Evolutionary conservation across 306 rosid genomes (phyloP).

Genomic region (Castanospermum australe): DNA sequence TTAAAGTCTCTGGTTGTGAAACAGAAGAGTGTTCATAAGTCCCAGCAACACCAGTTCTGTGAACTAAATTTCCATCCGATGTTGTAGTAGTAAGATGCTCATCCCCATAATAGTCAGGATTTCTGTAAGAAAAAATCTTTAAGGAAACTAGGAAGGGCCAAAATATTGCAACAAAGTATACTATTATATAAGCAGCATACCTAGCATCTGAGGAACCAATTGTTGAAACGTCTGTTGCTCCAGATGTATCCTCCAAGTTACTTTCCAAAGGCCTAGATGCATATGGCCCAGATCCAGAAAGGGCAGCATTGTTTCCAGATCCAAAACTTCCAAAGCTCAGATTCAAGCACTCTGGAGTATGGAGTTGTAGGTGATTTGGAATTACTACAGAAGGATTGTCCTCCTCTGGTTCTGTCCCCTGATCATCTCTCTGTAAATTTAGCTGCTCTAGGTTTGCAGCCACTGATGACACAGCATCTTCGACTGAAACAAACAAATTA

Average conservation of each 20-base stretch:
- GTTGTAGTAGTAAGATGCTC: slow-evolving; percentile 56
- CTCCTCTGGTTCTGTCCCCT: slow-evolving; percentile 56
- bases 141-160: slow-evolving; percentile 3
- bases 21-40: slow-evolving; percentile 67
- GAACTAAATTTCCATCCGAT: slow-evolving; percentile 63
- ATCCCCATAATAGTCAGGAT: slow-evolving; percentile 69
- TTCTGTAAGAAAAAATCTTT: slow-evolving; percentile 42
- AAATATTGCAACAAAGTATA: not conserved
- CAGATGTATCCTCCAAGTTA: slow-evolving; percentile 66
- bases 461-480: slow-evolving; percentile 59
- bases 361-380: slow-evolving; percentile 83
- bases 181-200: slow-evolving; percentile 31
- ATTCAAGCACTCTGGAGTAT: slow-evolving; percentile 78
- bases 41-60: slow-evolving; percentile 56
- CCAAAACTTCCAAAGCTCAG: slow-evolving; percentile 95
- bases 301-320: slow-evolving; percentile 46
- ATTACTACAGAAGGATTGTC: slow-evolving; percentile 74
- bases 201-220: slow-evolving; percentile 65
- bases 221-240: slow-evolving; percentile 55
- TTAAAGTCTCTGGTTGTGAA: slow-evolving; percentile 66
- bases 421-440: slow-evolving; percentile 56
- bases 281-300: slow-evolving; percentile 50
- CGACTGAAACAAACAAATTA: slow-evolving; percentile 43
- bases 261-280: slow-evolving; percentile 41
- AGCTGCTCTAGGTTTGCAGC: slow-evolving; percentile 69